These are phyloP conservation scores for Circinella minor DNA, from an alignment of 371 early-diverging fungal genomes.

Conservation along the genomic window DNA sequence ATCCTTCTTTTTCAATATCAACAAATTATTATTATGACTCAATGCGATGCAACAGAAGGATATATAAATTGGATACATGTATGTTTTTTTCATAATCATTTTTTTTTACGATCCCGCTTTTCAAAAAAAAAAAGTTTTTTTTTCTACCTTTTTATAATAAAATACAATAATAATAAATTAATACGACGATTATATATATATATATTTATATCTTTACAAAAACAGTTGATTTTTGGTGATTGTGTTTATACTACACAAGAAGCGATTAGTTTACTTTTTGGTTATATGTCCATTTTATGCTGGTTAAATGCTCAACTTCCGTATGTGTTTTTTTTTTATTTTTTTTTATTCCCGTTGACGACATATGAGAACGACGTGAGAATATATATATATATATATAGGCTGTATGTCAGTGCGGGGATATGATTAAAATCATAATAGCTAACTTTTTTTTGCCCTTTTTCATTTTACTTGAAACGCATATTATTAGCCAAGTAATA, in stretches of 20 bases:
- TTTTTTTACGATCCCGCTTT: background rate
- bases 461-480: too few species aligned
- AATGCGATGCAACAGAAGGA: conserved; percentile 18
- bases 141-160: background rate
- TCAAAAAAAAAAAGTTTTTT: background rate
- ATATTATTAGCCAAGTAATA: conserved; percentile 56
- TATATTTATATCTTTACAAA: background rate
- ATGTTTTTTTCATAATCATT: background rate
- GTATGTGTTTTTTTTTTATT: conserved; percentile 36
- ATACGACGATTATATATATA: too few species aligned
- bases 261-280: conserved; percentile 51
- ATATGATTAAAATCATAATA: conserved; percentile 2
- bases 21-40: conserved; percentile 19
- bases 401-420: conserved; percentile 13
- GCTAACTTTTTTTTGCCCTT: background rate
- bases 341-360: too few species aligned
- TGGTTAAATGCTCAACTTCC: conserved; percentile 85
- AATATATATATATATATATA: background rate
- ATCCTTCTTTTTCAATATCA: background rate
- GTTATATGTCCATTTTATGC: conserved; percentile 70
- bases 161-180: too few species aligned
- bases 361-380: conserved; percentile 8
- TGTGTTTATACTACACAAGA: conserved; percentile 60
- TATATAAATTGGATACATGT: conserved; percentile 46
- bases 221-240: conserved; percentile 54